phyloP scores from a whole-genome alignment of 371 early-diverging fungal genomes.

The Mortierella polycephala region DNA sequence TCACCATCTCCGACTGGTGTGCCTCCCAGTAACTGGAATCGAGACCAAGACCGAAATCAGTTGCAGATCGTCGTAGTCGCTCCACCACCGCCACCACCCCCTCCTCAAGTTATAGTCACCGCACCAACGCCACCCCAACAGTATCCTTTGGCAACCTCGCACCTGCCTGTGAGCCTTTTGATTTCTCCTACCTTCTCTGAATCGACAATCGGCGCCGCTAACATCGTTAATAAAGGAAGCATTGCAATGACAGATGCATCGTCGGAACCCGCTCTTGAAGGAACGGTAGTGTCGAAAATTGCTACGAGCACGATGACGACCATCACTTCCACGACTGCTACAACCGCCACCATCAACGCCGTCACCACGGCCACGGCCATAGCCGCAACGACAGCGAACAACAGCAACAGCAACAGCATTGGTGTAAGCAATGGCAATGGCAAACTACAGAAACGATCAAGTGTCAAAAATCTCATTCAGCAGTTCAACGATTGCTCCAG shows the following conservation, averaged over 20 bases:
- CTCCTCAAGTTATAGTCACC: background rate
- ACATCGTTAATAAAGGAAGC: too few species aligned
- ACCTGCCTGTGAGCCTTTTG: too few species aligned
- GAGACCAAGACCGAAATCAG: background rate
- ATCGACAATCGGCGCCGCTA: too few species aligned
- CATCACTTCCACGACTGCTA: too few species aligned
- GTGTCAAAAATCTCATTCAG: slow-evolving; percentile 4
- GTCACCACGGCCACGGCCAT: too few species aligned
- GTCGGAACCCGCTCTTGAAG: background rate
- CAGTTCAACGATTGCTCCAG: background rate
- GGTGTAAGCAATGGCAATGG: background rate
- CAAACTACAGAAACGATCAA: background rate
- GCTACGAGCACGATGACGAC: too few species aligned
- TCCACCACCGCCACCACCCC: background rate
- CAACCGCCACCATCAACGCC: too few species aligned
- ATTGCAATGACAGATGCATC: background rate
- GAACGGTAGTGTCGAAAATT: background rate
- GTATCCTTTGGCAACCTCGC: too few species aligned
- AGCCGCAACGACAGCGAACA: slow-evolving; percentile 1
- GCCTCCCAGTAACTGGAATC: too few species aligned
- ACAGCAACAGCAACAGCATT: background rate
- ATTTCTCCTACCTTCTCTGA: too few species aligned
- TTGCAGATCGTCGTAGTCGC: background rate
- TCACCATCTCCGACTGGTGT: too few species aligned
- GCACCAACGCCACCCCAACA: background rate